Conservation (phyloP, 1,139 yeast species). For the Pichia sp. region DNA sequence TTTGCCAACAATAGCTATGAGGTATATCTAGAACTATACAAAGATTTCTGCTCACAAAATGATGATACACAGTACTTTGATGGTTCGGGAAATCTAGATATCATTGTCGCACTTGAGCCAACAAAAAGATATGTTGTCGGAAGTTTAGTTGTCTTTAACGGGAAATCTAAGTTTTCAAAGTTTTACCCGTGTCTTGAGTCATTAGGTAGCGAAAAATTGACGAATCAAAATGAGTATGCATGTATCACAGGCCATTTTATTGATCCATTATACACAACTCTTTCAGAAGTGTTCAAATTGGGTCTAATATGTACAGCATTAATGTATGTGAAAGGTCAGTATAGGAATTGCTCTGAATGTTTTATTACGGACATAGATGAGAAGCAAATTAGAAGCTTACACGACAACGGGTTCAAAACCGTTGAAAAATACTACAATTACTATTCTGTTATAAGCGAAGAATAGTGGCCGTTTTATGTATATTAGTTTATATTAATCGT, state of each 20-base stretch:
- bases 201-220: not conserved
- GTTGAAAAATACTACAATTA: conserved; percentile 13
- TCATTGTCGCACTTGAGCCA: conserved; percentile 58
- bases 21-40: conserved; percentile 35
- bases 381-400: conserved; percentile 14
- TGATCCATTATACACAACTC: conserved; percentile 52
- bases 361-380: conserved; percentile 24
- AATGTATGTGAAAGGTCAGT: conserved; percentile 43
- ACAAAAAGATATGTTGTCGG: conserved; percentile 54
- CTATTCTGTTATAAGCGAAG: conserved; percentile 10
- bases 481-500: not conserved
- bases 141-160: conserved; percentile 52
- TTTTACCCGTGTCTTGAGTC: conserved; percentile 47
- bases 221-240: conserved; percentile 33
- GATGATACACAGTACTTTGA: conserved; percentile 21
- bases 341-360: conserved; percentile 19
- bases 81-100: conserved; percentile 27
- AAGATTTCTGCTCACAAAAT: conserved; percentile 5
- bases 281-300: conserved; percentile 52
- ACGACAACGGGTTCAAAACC: conserved; percentile 16
- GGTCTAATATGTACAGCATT: conserved; percentile 61
- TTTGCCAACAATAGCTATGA: conserved; percentile 39
- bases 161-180: conserved; percentile 44
- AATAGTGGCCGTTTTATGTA: not conserved
- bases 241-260: conserved; percentile 55